Base-by-base conservation (phyloP, 805 yeast genomes). In the Pichia californica region DNA sequence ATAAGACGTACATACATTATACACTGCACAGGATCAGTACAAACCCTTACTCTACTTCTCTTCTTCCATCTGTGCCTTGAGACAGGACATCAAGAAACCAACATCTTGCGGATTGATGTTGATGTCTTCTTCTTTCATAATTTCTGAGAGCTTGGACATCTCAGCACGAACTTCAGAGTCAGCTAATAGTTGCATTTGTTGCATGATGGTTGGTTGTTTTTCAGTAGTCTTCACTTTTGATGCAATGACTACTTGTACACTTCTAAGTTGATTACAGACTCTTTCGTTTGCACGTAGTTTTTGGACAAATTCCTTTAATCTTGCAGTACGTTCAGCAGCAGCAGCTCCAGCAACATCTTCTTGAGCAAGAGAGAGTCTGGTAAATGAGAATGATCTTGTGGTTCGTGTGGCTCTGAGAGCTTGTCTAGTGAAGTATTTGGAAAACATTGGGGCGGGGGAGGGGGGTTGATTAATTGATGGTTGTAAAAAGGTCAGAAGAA, bases 141-240 rank as follows among this genome's bases (percentile, higher is more conserved):
- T 44, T 16, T 44, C 46, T 5, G 57, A 52, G 14, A 62, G 43
- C 27, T 52, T 52, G 18, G 40, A 47, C 40, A 62, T 49, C 10
- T 46, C 41, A 13, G 36, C 33, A 40, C 62, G 51, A 8, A 59
- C 54, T 21, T 62, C 66, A 1, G 38, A 18, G 38, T 62, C 63
- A 52, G 52, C 53, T 7, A 62, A 38, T 23, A 61, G 40, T 42
- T 57, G 55, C 44, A 62, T 38, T 44, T 59, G 64, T 40, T 56
- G 57, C 48, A 48, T 46, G 23, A 56, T 21, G 1, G 57, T 36
- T 30, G 58, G 43, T 11, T 47, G 31, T 26, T 41, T 43, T 23
- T 31, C 25, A 30, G 28, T 44, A 47, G 21, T 40, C 36, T 32
- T 38, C 40, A 41, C 34, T 40, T 31, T 41, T 14, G 31, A 26